Base-by-base conservation (phyloP, 179 eudicot species). In the Patellifolia procumbens region DNA sequence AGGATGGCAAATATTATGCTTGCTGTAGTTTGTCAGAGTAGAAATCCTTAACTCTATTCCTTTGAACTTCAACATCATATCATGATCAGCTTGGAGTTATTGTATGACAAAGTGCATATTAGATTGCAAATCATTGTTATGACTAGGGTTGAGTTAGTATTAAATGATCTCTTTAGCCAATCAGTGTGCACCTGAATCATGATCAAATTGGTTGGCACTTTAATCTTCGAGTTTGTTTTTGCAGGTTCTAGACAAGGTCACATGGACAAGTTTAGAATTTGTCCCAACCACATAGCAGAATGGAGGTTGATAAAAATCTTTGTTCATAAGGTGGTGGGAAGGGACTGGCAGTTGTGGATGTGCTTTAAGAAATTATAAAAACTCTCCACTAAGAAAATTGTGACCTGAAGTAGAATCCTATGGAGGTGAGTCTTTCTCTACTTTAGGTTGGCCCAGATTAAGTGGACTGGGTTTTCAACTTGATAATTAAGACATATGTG, bases 381-480 rank as follows among this genome's bases (percentile, higher is more conserved):
- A 76, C 80, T 79, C 75, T 77, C 87, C 91, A 88, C 90, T 87
- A 82, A 68, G 42, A 68, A 86, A 69, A 79, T 81, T 81, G 81
- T 82, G 82, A 76, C 83, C 78, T 83, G 77, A 74, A 73, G 82
- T 66, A 87, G 88, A 83, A 87, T 80, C 82, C 84, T 83, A 81
- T 88, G 85, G 88, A 71, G 86, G 78, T 83, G 85, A 85, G 83
- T 80, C 89, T 74, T 84, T 77, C 78, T 76, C 82, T 77, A 45
- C 72, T 83, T 75, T 80, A 75, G 63, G 76, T 81, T 80, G 82
- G 85, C 79, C 81, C 81, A 68, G 66, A 65, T 76, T 81, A 87
- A 87, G 88, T 89, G 91, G 91, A 86, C 83, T 83, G 46, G 80
- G 62, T 81, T 83, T 86, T 88, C 94, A 86, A 90, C 85, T 79